These are phyloP conservation scores for Forsythia viridissima DNA, from an alignment of 257 asterid species.

Conservation along the genomic window DNA sequence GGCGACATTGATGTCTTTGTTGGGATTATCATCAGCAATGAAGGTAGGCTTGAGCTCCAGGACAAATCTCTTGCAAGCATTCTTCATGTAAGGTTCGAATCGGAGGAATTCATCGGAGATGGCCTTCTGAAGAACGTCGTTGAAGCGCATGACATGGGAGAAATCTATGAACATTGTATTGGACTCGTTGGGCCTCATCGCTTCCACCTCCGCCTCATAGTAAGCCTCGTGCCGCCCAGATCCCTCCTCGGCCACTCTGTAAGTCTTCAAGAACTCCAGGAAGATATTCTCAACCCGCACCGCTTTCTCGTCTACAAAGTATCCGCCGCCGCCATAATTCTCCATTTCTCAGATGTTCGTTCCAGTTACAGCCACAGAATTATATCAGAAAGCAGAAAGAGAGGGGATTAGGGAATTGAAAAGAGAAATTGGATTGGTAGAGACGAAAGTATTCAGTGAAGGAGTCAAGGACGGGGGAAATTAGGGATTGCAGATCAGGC, in stretches of 20 bases:
- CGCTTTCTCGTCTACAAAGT: slow-evolving; percentile 84
- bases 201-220: slow-evolving; percentile 81
- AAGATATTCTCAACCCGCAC: slow-evolving; percentile 76
- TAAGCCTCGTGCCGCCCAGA: slow-evolving; percentile 53
- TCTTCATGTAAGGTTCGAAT: slow-evolving; percentile 76
- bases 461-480: neutral
- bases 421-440: neutral
- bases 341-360: slow-evolving; percentile 45
- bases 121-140: slow-evolving; percentile 75
- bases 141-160: slow-evolving; percentile 88
- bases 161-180: slow-evolving; percentile 92
- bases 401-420: neutral
- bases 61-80: slow-evolving; percentile 86
- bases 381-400: neutral
- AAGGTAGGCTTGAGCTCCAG: slow-evolving; percentile 78
- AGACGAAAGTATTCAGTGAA: neutral
- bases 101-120: slow-evolving; percentile 87
- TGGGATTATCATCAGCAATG: slow-evolving; percentile 72
- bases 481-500: neutral
- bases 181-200: slow-evolving; percentile 80
- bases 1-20: slow-evolving; percentile 86
- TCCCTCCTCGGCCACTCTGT: slow-evolving; percentile 50
- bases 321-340: slow-evolving; percentile 52
- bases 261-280: slow-evolving; percentile 74
- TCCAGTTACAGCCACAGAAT: neutral